These are phyloP conservation scores for Schwanniomyces pseudopolymorphus DNA, from an alignment of 805 yeast genomes.

Conservation along the genomic window DNA sequence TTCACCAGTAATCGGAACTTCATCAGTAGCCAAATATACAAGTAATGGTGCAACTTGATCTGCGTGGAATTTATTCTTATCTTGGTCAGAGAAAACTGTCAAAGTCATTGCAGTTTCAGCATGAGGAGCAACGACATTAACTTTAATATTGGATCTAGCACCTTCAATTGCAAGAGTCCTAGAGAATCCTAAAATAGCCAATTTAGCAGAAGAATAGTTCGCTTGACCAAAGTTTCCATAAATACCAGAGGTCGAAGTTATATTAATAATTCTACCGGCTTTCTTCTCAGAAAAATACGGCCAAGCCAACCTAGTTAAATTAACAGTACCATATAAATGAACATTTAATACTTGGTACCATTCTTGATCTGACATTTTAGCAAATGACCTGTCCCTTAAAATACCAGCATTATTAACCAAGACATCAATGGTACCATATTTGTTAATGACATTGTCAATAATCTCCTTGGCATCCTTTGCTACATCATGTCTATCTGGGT, in stretches of 20 bases:
- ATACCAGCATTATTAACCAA: conserved; percentile 94
- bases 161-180: conserved; percentile 92
- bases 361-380: conserved; percentile 77
- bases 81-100: conserved; percentile 77
- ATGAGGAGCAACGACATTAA: conserved; percentile 90
- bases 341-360: conserved; percentile 82
- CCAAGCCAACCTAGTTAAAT: conserved; percentile 88
- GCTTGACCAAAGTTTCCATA: conserved; percentile 98
- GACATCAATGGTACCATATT: conserved; percentile 81
- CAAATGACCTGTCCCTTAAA: conserved; percentile 82
- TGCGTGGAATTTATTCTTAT: conserved; percentile 81
- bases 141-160: conserved; percentile 68
- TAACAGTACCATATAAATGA: conserved; percentile 79
- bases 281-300: conserved; percentile 79
- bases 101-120: conserved; percentile 98
- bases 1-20: conserved; percentile 72
- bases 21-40: conserved; percentile 74
- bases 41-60: conserved; percentile 88
- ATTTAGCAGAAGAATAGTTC: conserved; percentile 91
- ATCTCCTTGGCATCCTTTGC: conserved; percentile 72
- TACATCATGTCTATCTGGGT: conserved; percentile 81
- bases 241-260: conserved; percentile 94
- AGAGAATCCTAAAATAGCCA: conserved; percentile 82
- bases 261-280: conserved; percentile 80
- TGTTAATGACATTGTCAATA: conserved; percentile 70